Evolutionary conservation across 768 basidiomycete genomes (phyloP).

Genomic region (Cantharellus anzutake): DNA sequence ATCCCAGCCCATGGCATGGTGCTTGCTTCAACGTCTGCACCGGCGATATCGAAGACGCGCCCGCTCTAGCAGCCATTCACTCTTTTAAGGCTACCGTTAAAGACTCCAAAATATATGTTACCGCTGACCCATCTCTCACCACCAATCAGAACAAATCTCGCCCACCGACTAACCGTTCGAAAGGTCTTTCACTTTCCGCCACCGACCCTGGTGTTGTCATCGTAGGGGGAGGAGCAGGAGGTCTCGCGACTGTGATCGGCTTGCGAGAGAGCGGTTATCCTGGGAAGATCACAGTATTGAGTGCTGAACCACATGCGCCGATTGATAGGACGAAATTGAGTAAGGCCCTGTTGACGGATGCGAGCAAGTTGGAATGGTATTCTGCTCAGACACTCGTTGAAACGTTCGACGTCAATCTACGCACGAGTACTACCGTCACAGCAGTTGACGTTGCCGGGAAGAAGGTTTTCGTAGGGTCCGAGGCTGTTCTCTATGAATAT

Average conservation of each 20-base stretch:
- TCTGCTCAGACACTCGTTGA: constrained; percentile 55
- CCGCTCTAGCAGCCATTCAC: constrained; percentile 63
- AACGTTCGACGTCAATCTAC: constrained; percentile 48
- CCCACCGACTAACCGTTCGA: constrained; percentile 31
- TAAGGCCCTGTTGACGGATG: constrained; percentile 64
- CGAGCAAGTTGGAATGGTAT: constrained; percentile 58
- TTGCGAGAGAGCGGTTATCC: constrained; percentile 43
- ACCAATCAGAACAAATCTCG: constrained; percentile 48
- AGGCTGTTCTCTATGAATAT: constrained; percentile 45
- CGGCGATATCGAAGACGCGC: constrained; percentile 77
- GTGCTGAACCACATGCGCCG: constrained; percentile 62
- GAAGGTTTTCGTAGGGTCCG: constrained; percentile 43
- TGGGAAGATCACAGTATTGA: constrained; percentile 57
- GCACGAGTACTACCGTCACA: constrained; percentile 41
- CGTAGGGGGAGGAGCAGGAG: constrained; percentile 70
- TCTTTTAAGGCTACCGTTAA: constrained; percentile 49
- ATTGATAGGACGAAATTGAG: constrained; percentile 85
- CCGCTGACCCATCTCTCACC: constrained; percentile 42
- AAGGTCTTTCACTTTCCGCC: constrained; percentile 25
- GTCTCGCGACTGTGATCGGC: constrained; percentile 60
- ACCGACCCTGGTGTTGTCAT: constrained; percentile 44
- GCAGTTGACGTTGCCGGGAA: constrained; percentile 44
- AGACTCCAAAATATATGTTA: constrained; percentile 61
- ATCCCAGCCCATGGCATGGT: constrained; percentile 66
- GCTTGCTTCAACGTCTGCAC: constrained; percentile 79